phyloP scores from a whole-genome alignment of 257 asterid species.

The Euphrasia confusa region DNA sequence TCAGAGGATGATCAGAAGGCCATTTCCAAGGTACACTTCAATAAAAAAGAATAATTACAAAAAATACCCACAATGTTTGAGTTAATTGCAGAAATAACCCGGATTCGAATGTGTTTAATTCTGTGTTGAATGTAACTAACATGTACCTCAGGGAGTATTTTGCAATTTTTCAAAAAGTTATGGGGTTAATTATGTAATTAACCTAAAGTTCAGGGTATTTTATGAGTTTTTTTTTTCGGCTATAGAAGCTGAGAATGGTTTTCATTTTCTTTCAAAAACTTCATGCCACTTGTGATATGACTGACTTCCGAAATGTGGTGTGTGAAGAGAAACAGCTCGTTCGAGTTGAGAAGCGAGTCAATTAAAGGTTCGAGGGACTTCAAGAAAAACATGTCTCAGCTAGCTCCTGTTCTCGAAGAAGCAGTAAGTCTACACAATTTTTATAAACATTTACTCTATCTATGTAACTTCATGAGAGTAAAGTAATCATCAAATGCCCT shows the following conservation, averaged over 20 bases:
- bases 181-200: too few species aligned
- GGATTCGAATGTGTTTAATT: background rate
- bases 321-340: slow-evolving; percentile 42
- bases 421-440: slow-evolving; percentile 34
- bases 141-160: background rate
- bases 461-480: background rate
- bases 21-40: slow-evolving; percentile 20
- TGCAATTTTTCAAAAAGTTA: background rate
- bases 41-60: too few species aligned
- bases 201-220: too few species aligned
- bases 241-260: too few species aligned
- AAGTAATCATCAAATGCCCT: background rate
- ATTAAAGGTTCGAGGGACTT: slow-evolving; percentile 28
- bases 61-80: too few species aligned
- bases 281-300: too few species aligned
- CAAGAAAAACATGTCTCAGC: slow-evolving; percentile 4
- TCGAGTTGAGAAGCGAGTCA: slow-evolving; percentile 33
- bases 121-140: background rate
- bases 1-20: slow-evolving; percentile 53
- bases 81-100: too few species aligned
- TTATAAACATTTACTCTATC: background rate
- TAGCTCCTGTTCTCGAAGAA: slow-evolving; percentile 53
- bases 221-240: too few species aligned
- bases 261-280: too few species aligned
- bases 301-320: slow-evolving; percentile 23